phyloP scores from a whole-genome alignment of 2,329 filamentous ascomycete species.

The Bipolaris oryzae region DNA sequence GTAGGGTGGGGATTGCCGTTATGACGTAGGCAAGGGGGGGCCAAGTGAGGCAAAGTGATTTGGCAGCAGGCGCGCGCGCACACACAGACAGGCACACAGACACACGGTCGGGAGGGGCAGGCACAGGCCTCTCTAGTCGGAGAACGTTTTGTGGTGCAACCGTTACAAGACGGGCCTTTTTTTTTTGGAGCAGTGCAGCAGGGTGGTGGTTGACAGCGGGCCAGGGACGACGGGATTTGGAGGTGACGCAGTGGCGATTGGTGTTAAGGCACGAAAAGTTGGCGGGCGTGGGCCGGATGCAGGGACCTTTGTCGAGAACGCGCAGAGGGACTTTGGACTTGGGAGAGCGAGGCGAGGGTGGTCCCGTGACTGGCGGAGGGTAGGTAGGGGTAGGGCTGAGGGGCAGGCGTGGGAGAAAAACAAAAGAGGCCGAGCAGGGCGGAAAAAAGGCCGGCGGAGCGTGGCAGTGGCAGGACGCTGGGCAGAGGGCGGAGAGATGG shows the following conservation, averaged over 20 bases:
- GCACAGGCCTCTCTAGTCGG: constrained; percentile 5
- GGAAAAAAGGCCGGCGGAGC: constrained; percentile 4
- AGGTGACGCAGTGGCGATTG: background rate
- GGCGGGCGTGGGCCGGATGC: constrained; percentile 2
- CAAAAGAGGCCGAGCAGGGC: background rate
- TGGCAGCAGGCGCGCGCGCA: constrained; percentile 1
- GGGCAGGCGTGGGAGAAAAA: background rate
- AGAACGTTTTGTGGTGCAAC: background rate
- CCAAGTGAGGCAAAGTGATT: constrained; percentile 10
- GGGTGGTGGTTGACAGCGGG: background rate
- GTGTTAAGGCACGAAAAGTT: background rate
- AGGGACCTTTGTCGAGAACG: constrained; percentile 9
- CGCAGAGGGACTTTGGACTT: background rate
- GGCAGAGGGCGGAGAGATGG: background rate
- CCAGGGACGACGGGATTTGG: background rate
- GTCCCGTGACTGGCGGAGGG: constrained; percentile 10
- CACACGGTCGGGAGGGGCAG: constrained; percentile 7
- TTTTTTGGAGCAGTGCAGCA: background rate
- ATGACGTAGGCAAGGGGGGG: constrained; percentile 11
- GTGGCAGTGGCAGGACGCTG: constrained; percentile 1
- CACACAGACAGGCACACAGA: constrained; percentile 3
- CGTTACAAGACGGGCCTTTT: constrained; percentile 2
- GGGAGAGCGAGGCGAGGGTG: background rate
- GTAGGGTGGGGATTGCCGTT: constrained; percentile 16
- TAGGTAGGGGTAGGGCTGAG: constrained; percentile 17